Evolutionary conservation across 352 stramenopile species (phyloP).

Genomic region (Globisporangium perplexum): DNA sequence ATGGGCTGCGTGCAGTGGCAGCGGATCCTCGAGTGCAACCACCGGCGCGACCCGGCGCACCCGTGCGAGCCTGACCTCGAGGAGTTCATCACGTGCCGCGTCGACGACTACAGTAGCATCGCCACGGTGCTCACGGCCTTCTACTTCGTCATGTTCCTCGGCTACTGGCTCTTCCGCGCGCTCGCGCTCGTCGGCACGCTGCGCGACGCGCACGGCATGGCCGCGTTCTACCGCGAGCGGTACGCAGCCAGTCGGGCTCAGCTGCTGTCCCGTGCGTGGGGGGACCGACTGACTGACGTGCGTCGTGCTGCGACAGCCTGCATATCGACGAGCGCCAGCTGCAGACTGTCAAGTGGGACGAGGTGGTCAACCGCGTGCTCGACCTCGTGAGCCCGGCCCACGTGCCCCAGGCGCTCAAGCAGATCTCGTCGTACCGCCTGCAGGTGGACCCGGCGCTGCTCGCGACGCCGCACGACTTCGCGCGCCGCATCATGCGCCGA

Average conservation of each 20-base stretch:
- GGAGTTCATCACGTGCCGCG: conserved; percentile 62
- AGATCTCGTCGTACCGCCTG: conserved; percentile 78
- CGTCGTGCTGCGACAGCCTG: conserved; percentile 56
- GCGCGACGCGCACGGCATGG: conserved; percentile 86
- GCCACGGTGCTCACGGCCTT: conserved; percentile 70
- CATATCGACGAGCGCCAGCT: conserved; percentile 84
- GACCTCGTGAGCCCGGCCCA: conserved; percentile 68
- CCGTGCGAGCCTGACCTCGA: conserved; percentile 76
- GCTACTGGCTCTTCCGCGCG: conserved; percentile 89
- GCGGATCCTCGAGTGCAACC: conserved; percentile 76
- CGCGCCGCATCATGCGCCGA: conserved; percentile 95
- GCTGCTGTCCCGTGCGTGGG: too few relatives aligned
- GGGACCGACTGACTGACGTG: too few relatives aligned
- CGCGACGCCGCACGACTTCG: conserved; percentile 85
- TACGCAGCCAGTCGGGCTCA: too few relatives aligned
- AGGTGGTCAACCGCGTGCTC: conserved; percentile 86
- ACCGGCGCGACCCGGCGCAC: conserved; percentile 55
- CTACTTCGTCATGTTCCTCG: conserved; percentile 93
- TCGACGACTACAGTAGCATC: conserved; percentile 39
- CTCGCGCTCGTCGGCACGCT: conserved; percentile 83
- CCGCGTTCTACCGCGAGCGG: conserved; percentile 89
- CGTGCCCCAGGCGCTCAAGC: conserved; percentile 74
- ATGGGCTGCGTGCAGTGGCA: conserved; percentile 96
- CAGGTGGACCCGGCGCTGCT: conserved; percentile 77
- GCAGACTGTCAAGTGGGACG: conserved; percentile 84